Conservation (phyloP, 805 yeast species). For the Monosporozyma aerobia region DNA sequence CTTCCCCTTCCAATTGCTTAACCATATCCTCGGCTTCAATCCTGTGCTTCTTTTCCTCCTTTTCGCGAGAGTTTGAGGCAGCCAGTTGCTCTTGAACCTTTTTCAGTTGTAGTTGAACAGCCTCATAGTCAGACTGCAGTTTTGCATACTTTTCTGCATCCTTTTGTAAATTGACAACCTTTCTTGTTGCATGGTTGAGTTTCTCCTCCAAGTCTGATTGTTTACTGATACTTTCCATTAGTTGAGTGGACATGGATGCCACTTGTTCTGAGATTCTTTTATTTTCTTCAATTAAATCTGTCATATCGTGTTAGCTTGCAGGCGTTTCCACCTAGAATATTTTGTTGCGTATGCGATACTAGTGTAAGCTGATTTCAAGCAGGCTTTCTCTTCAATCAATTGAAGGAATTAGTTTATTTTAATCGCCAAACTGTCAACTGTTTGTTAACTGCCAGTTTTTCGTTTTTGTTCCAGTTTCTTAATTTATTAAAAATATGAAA, state of each 20-base stretch:
- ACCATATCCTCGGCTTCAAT: slow-evolving; percentile 50
- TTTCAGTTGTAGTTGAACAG: slow-evolving; percentile 24
- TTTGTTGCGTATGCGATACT: no score
- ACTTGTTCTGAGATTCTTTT: slow-evolving; percentile 46
- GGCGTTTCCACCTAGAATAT: background rate
- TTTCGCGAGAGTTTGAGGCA: slow-evolving; percentile 24
- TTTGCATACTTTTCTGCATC: slow-evolving; percentile 21
- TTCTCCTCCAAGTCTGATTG: slow-evolving; percentile 48
- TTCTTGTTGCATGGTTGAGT: slow-evolving; percentile 34
- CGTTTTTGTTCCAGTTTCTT: background rate
- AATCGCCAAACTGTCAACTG: background rate
- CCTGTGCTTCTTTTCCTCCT: slow-evolving; percentile 31
- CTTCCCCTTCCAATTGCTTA: slow-evolving; percentile 55
- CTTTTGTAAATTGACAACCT: slow-evolving; percentile 19
- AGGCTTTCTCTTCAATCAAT: background rate
- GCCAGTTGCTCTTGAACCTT: slow-evolving; percentile 23
- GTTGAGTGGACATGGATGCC: slow-evolving; percentile 46
- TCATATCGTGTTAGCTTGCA: background rate
- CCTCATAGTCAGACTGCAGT: slow-evolving; percentile 28
- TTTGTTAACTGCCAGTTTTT: background rate
- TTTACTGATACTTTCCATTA: slow-evolving; percentile 50
- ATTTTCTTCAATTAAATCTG: slow-evolving; percentile 26
- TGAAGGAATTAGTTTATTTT: no score
- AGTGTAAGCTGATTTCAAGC: no score
- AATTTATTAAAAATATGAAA: background rate